These are phyloP conservation scores for Ophiocordyceps australis DNA, from an alignment of 2,329 filamentous ascomycete species.

Conservation along the genomic window DNA sequence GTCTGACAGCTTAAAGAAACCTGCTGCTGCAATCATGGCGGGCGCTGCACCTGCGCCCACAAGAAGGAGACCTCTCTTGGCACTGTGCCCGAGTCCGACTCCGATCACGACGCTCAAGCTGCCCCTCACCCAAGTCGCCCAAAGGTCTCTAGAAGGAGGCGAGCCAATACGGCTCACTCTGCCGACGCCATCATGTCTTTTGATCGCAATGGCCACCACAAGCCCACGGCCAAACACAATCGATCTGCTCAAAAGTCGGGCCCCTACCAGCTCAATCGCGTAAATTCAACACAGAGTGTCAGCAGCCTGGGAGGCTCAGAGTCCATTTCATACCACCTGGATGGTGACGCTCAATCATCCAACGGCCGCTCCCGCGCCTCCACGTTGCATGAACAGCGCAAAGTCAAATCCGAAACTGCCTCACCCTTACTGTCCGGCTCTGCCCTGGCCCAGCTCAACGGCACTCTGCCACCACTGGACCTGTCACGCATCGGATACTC, in stretches of 20 bases:
- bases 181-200: slow-evolving; percentile 39
- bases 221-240: slow-evolving; percentile 40
- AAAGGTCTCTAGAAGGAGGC: slow-evolving; percentile 29
- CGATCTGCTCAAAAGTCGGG: slow-evolving; percentile 42
- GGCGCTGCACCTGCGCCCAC: slow-evolving; percentile 43
- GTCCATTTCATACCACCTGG: slow-evolving; percentile 18
- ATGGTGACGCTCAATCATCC: slow-evolving; percentile 13
- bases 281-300: slow-evolving; percentile 36
- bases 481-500: slow-evolving; percentile 35
- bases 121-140: slow-evolving; percentile 11
- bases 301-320: slow-evolving; percentile 27
- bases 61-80: slow-evolving; percentile 44
- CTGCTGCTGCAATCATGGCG: slow-evolving; percentile 54
- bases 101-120: slow-evolving; percentile 24
- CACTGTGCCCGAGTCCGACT: slow-evolving; percentile 45
- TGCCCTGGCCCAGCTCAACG: slow-evolving; percentile 31
- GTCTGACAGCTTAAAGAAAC: slow-evolving; percentile 38
- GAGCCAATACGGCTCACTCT: slow-evolving; percentile 44
- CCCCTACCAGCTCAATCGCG: slow-evolving; percentile 41
- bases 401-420: slow-evolving; percentile 41
- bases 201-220: slow-evolving; percentile 47
- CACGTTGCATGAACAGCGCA: slow-evolving; percentile 26
- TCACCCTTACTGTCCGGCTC: slow-evolving; percentile 36
- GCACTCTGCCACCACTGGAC: slow-evolving; percentile 37
- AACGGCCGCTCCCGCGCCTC: slow-evolving; percentile 15